Evolutionary conservation across 192 early-diverging fungal genomes (phyloP).

Genomic region (Linderina pennispora): DNA sequence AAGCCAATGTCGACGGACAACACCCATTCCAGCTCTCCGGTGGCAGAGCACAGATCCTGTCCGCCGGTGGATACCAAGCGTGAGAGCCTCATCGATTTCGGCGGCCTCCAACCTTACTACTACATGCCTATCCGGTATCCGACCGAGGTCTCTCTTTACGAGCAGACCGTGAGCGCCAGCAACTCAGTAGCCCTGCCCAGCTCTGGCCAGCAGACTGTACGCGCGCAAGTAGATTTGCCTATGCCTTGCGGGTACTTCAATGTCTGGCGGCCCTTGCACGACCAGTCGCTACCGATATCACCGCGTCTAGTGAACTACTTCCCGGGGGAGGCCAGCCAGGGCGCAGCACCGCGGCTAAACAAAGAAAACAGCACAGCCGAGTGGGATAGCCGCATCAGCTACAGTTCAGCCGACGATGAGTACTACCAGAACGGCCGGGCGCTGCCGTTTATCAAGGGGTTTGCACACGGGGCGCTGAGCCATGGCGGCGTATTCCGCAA

Average conservation of each 20-base stretch:
- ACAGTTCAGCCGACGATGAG: slow-evolving; percentile 46
- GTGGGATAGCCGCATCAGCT: slow-evolving; percentile 44
- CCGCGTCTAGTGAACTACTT: slow-evolving; percentile 19
- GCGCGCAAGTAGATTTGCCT: slow-evolving; percentile 18
- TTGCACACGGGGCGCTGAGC: slow-evolving; percentile 23
- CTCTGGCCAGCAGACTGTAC: background rate
- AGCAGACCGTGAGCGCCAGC: slow-evolving; percentile 7
- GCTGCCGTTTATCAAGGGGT: slow-evolving; percentile 34
- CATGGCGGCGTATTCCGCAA: slow-evolving; percentile 27
- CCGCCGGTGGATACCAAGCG: slow-evolving; percentile 14
- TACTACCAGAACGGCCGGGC: slow-evolving; percentile 43
- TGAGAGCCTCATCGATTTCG: slow-evolving; percentile 21
- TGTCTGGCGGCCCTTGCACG: slow-evolving; percentile 37
- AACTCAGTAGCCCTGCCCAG: slow-evolving; percentile 1
- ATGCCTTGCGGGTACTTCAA: slow-evolving; percentile 41
- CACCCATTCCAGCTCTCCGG: too few species aligned
- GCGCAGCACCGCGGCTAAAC: background rate
- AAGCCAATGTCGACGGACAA: too few species aligned
- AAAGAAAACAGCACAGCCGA: too few species aligned
- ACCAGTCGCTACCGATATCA: slow-evolving; percentile 12
- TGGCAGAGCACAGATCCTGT: too few species aligned
- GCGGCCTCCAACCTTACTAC: slow-evolving; percentile 24
- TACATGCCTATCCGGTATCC: slow-evolving; percentile 31
- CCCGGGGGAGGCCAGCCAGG: background rate
- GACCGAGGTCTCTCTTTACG: slow-evolving; percentile 40